Base-by-base conservation (phyloP, 352 stramenopile genomes). In the Phytophthora ramorum region DNA sequence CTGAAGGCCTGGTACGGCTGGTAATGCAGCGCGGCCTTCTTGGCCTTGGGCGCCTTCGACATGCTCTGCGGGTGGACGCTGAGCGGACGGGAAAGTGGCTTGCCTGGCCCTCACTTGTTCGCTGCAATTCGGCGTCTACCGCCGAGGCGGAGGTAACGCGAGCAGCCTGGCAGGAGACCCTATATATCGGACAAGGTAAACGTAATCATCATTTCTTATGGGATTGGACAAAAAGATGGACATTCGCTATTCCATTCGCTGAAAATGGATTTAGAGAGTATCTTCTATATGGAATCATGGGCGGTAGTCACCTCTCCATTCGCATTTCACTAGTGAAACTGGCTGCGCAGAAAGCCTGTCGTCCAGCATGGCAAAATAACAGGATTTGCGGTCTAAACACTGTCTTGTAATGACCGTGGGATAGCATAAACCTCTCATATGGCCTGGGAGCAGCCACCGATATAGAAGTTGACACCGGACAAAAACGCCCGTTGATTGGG, bases 1-100 rank as follows among this genome's bases (percentile, higher is more conserved):
- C 61, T 58, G n/a, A 64, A 44, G 16, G 76, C 66, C 74, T 94
- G 85, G 75, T 94, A 94, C 10, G 85, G 85, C 75, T 92, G 83
- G 73, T 92, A 94, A 57, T 92, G 85, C 37, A 90, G 74, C 67
- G 89, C 75, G 47, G 59, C 59, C 61, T 89, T 92, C 66, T 90
- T 90, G 46, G 79, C 67, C 67, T 94, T 94, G 32, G 85, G 85
- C 13, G 83, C 85, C 61, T 94, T 94, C 48, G 82, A 91, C 85
- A 94, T 94, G 58, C 43, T 14, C 63, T 41, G 20, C 17, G 22
- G 22, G 24, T 45, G 41, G 35, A 45, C 49, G 49, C 40, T 50
- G 58, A 22, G 7, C 17, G 57, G 32, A 30, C 26, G 35, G 30
- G 40, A 40, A 44, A 32, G 24, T 50, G 19, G 62, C 34, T 4